A percentile compares a stretch with the other conserved stretches of the same genome.
phyloP scores from a whole-genome alignment of 140 eudicot genomes.

The Stevia rebaudiana region DNA sequence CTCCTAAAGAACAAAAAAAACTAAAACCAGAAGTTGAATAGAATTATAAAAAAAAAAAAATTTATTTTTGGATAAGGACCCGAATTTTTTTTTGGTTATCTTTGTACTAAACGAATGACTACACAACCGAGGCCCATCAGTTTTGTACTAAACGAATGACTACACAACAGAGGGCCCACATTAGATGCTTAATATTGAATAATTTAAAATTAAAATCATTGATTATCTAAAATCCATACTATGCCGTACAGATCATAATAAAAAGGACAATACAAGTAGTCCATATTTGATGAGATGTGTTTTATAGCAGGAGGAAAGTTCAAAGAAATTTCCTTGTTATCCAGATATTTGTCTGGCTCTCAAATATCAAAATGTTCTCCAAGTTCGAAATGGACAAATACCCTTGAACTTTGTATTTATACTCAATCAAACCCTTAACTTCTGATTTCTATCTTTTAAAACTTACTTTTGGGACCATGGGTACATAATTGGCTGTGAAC shows the following conservation, averaged over 20 bases:
- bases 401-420: constrained; percentile 4
- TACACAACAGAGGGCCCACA: background rate
- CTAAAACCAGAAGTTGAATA: too few relatives aligned
- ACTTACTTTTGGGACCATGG: background rate
- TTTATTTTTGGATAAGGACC: too few relatives aligned
- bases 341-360: constrained; percentile 1
- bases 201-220: background rate
- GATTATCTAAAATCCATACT: background rate
- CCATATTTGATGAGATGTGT: constrained; percentile 9
- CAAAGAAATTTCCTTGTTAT: constrained; percentile 34
- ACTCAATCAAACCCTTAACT: background rate
- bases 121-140: too few relatives aligned
- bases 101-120: too few relatives aligned
- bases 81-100: too few relatives aligned
- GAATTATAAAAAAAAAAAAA: too few relatives aligned
- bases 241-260: background rate
- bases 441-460: background rate
- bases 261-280: background rate
- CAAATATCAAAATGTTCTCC: background rate
- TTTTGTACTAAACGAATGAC: constrained; percentile 7
- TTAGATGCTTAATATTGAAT: background rate
- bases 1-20: too few relatives aligned
- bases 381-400: background rate
- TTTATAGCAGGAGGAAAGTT: constrained; percentile 10
- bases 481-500: too few relatives aligned